Conservation (phyloP, 345 rosid species). For the Abelmoschus esculentus region DNA sequence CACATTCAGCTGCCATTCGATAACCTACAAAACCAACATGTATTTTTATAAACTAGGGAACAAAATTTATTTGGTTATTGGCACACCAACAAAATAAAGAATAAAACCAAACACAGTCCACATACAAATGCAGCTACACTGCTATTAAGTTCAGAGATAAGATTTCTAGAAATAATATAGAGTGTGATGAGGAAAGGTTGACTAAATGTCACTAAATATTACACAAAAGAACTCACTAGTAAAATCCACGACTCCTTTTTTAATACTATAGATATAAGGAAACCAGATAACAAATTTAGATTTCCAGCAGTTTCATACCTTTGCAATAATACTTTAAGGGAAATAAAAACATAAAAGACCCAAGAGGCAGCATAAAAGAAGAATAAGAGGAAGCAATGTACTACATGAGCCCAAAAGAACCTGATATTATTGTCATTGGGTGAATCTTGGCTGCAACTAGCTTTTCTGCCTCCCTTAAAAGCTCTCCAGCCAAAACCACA, state of each 20-base stretch:
- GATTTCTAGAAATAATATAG: background rate
- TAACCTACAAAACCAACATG: constrained; percentile 44
- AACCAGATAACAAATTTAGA: background rate
- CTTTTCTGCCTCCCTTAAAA: constrained; percentile 92
- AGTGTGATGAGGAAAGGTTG: background rate
- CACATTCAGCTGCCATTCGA: constrained; percentile 96
- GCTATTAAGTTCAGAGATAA: background rate
- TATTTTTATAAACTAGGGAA: background rate
- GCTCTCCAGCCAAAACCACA: constrained; percentile 95
- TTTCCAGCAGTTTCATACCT: background rate
- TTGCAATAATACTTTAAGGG: background rate
- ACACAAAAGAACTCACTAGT: background rate
- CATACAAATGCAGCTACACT: background rate
- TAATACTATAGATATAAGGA: background rate
- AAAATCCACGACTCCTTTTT: background rate
- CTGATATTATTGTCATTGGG: constrained; percentile 93
- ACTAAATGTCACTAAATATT: background rate
- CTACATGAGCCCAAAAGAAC: constrained; percentile 22
- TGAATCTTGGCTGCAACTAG: constrained; percentile 87
- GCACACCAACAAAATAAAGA: background rate
- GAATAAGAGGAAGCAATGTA: background rate
- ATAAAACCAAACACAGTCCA: background rate
- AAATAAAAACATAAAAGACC: background rate
- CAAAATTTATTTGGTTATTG: background rate
- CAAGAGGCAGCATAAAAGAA: background rate